Percentiles rank a stretch among this genome's conserved stretches.
These are phyloP conservation scores for Babesia bovis DNA, from an alignment of 169 alveolate species.

Conservation along the genomic window DNA sequence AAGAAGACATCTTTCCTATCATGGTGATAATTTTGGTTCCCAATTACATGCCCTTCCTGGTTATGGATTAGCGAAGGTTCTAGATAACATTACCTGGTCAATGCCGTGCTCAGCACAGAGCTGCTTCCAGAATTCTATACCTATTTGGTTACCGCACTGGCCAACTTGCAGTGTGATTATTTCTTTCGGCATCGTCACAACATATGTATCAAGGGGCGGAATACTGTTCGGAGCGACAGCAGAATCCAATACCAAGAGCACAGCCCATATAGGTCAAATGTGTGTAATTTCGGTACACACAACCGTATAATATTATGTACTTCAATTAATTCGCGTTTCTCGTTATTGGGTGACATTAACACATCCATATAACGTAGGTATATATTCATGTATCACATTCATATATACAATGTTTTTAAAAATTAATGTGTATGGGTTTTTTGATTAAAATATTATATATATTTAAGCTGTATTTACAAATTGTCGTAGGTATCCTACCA, in stretches of 20 bases:
- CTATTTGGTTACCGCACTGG: slow-evolving; percentile 99
- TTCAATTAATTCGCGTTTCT: no score
- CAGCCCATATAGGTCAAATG: neutral
- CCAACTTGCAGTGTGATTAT: slow-evolving; percentile 98
- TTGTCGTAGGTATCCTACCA: neutral
- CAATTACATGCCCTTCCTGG: slow-evolving; percentile 73
- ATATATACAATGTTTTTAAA: no score
- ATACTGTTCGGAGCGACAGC: neutral
- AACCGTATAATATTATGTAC: neutral
- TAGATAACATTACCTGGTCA: slow-evolving; percentile 58
- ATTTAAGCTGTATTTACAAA: no score
- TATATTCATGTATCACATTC: no score
- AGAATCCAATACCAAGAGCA: neutral
- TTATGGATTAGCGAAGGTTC: neutral
- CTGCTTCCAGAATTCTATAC: slow-evolving; percentile 98
- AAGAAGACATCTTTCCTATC: slow-evolving; percentile 97
- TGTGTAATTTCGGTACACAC: neutral
- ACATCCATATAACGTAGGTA: no score
- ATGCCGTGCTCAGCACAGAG: slow-evolving; percentile 98
- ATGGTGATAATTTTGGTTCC: slow-evolving; percentile 80
- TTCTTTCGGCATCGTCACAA: slow-evolving; percentile 79
- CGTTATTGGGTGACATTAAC: no score
- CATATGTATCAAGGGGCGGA: neutral
- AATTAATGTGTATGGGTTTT: no score
- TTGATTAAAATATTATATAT: no score